Evolutionary conservation across 1,284 basidiomycete species (phyloP), one percentile per base, ranked within the genome.

Genomic region (Puccinia triticina): DNA sequence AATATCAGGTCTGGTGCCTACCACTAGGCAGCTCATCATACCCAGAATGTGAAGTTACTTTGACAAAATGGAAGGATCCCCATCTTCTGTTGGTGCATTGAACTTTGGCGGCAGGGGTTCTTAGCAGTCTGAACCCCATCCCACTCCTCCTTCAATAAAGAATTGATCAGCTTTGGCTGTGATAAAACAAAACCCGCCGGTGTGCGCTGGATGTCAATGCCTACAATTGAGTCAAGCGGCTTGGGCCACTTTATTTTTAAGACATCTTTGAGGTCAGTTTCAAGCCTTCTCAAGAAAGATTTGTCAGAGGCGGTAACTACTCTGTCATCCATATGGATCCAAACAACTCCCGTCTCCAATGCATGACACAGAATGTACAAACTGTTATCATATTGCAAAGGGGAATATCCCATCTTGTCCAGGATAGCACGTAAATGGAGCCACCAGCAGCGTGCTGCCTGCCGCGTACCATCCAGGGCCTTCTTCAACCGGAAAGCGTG

Each of bases 381-480:
- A 16, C 50, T 53, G 50, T 7, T 8, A 18, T 53, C 23, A 16
- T 53, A 53, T n/a, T 53, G 50, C 8, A 4, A 21, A 4, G 50
- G 8, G 8, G 18, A 3, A 16, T 21, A 53, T 10, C 50, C 50
- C 18, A 53, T 10, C 4, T 53, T 16, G 16, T 3, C 21, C 4
- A 72, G 69, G 4, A 29, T 69, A 34, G 8, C 66, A 7, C 5
- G 12, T 21, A 72, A n/a, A 43, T 43, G 23, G 14, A 4, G 37
- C 69, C 69, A 72, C 69, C 69, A 72, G 40, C 69, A 74, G 4
- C 72, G 21, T 46, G 71, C 21, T 5, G 40, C 71, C 71, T 43
- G 34, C 71, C n/a, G 43, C 4, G 71, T 37, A 11, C 29, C 71
- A 48, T 73, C 43, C 37, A 73, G 23, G n/a, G 71, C 29, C n/a